Conservation (phyloP, 805 yeast species). For the Saccharomyces cerevisiae region DNA sequence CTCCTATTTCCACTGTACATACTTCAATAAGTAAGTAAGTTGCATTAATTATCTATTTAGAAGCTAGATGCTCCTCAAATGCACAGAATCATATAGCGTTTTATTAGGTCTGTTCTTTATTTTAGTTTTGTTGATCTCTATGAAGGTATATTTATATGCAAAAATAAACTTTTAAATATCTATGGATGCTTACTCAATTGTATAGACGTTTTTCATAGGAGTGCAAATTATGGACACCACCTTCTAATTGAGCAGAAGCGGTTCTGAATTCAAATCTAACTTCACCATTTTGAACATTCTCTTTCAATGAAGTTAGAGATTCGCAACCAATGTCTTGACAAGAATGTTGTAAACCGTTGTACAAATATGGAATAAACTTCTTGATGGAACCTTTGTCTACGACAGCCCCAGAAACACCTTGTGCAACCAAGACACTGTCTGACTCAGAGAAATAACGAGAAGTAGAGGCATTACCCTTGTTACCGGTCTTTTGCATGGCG, state of each 20-base stretch:
- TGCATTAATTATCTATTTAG: neutral
- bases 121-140: neutral
- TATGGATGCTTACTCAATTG: conserved; percentile 40
- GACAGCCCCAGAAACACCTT: conserved; percentile 96
- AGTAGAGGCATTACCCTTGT: conserved; percentile 91
- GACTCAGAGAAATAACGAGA: conserved; percentile 96
- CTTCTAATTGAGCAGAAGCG: conserved; percentile 97
- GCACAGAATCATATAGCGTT: neutral
- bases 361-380: conserved; percentile 89
- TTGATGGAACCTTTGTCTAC: conserved; percentile 92
- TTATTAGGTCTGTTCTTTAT: neutral
- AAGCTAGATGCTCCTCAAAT: neutral
- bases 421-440: conserved; percentile 94
- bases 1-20: neutral
- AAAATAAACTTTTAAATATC: neutral
- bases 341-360: conserved; percentile 95
- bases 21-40: neutral
- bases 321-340: conserved; percentile 93
- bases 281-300: conserved; percentile 52
- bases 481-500: conserved; percentile 90
- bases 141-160: neutral
- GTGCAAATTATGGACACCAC: conserved; percentile 94
- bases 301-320: conserved; percentile 57
- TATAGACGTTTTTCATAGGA: conserved; percentile 96
- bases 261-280: conserved; percentile 96